These are phyloP conservation scores for Saccharomycopsis crataegensis DNA, from an alignment of 1,139 yeast species.

Conservation along the genomic window DNA sequence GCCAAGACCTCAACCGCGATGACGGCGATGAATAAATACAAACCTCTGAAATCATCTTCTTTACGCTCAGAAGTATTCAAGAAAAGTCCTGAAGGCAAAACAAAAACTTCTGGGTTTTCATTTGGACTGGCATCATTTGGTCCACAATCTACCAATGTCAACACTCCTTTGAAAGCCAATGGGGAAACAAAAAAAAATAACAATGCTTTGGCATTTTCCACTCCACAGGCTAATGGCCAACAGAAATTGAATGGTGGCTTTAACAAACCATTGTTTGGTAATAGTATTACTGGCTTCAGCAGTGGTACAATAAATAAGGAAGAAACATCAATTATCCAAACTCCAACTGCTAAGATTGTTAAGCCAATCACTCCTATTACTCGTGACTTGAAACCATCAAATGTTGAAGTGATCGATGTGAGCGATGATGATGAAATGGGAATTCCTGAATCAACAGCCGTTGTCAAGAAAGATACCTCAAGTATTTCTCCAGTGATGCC, in stretches of 20 bases:
- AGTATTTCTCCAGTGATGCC: background rate
- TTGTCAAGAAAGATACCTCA: background rate
- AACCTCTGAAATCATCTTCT: conserved; percentile 12
- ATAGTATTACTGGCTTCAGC: no score
- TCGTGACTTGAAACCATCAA: background rate
- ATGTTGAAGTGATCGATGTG: background rate
- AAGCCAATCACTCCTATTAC: no score
- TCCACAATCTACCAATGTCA: background rate
- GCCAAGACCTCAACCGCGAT: background rate
- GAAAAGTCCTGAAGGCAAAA: background rate
- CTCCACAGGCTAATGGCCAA: background rate
- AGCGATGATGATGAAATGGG: background rate
- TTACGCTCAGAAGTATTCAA: conserved; percentile 7
- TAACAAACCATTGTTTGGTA: no score
- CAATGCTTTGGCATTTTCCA: background rate
- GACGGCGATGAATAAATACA: conserved; percentile 1
- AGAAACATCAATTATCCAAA: no score
- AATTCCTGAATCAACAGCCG: background rate
- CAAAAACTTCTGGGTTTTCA: background rate
- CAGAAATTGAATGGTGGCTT: background rate
- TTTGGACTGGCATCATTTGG: conserved; percentile 1
- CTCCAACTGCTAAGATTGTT: no score
- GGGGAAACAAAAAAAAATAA: no score
- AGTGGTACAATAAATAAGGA: no score
- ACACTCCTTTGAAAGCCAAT: no score